Base-by-base conservation (phyloP, 345 rosid genomes). In the Arabidopsis arenosa region DNA sequence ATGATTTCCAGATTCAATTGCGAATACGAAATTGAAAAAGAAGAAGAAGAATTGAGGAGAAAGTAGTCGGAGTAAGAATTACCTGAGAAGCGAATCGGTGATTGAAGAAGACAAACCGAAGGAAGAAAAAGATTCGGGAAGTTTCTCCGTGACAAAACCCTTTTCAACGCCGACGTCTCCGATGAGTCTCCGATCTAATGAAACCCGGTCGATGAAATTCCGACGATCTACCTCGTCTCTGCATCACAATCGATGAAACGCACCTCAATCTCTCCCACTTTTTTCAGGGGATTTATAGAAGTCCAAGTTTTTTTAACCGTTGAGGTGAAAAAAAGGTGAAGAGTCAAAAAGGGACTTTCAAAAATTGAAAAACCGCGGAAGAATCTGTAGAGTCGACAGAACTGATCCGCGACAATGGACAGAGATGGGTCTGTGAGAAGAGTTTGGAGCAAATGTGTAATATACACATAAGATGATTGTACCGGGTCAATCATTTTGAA, bases 311-410 rank as follows among this genome's bases (percentile, higher is more conserved):
- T 28, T 67, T 53, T 61, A 61, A 62, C 75, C 70, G 70, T 69
- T 76, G 56, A n/a, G 63, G 12, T 67, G 74, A 60, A 35, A 2
- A 7, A 23, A 51, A 61, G 47, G 64, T 26, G 75, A 76, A 53
- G 70, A 76, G 80, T 69, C 58, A 55, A 70, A 57, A 73, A 57
- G 32, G 11, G 57, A 62, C 26, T 47, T 76, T 70, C 30, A 63
- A 69, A 74, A 52, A 44, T 53, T 48, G 70, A 62, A 41, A 67
- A 57, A 36, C 68, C 74, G 79, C 79, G 45, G 74, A 75, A 59
- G 74, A 75, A 59, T 68, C 74, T 51, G 63, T 41, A 52, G 79
- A 75, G 63, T 59, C 74, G 79, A 66, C 73, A 26, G 49, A 44
- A 64, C 64, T 55, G 70, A 73, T 73, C 30, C 26, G 43, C 26